Percentiles rank a stretch among this genome's conserved stretches.
Evolutionary conservation across 2,329 filamentous ascomycete genomes (phyloP).

Genomic region (Microdochium paspali): DNA sequence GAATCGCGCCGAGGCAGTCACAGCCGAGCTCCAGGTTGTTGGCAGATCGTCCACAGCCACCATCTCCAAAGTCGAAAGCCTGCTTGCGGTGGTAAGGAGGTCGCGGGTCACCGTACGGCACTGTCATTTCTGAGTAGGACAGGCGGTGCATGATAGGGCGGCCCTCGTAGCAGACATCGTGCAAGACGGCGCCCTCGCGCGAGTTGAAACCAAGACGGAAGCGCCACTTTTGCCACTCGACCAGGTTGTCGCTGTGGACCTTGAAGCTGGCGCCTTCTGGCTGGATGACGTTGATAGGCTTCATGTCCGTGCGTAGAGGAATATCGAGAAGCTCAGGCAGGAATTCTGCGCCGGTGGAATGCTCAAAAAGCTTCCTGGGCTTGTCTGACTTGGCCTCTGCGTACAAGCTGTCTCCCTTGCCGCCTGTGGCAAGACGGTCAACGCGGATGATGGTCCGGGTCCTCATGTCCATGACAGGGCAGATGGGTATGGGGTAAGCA

Average conservation of each 20-base stretch:
- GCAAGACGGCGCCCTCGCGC: constrained; percentile 51
- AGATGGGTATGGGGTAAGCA: constrained; percentile 48
- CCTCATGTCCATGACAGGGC: constrained; percentile 47
- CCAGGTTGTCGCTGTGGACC: constrained; percentile 16
- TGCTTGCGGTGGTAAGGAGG: constrained; percentile 56
- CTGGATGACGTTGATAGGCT: constrained; percentile 65
- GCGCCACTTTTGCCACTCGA: constrained; percentile 36
- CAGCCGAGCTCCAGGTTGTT: constrained; percentile 61
- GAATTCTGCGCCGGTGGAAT: constrained; percentile 31
- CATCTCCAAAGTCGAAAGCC: constrained; percentile 61
- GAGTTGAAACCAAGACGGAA: constrained; percentile 55
- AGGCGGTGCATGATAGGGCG: constrained; percentile 50
- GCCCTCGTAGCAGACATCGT: constrained; percentile 52
- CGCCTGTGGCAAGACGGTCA: constrained; percentile 44
- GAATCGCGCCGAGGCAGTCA: constrained; percentile 59
- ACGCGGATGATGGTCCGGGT: constrained; percentile 46
- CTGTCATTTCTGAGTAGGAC: constrained; percentile 51
- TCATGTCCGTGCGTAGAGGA: constrained; percentile 42
- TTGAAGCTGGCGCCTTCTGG: constrained; percentile 27
- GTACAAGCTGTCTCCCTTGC: constrained; percentile 32
- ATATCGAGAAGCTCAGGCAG: constrained; percentile 38
- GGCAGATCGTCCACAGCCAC: constrained; percentile 51
- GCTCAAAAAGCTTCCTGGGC: constrained; percentile 36
- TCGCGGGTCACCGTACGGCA: constrained; percentile 54
- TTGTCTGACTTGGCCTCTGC: constrained; percentile 20